A percentile compares a stretch with the other conserved stretches of the same genome.
Evolutionary conservation across 108 stramenopile species (phyloP).

Genomic region (Nannochloropsis gaditana): DNA sequence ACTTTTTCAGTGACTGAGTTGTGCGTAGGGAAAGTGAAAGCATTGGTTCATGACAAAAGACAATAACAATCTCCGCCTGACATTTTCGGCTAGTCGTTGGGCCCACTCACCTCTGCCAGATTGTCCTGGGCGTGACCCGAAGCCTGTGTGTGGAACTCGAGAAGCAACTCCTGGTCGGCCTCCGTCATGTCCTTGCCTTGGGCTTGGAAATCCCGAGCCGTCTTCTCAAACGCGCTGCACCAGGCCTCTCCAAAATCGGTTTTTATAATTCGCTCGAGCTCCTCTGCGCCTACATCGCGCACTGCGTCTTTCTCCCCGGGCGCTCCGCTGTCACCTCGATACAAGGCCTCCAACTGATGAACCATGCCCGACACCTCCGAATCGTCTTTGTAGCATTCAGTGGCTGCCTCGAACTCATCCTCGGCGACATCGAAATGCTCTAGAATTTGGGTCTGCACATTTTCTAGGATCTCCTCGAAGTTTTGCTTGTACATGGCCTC

Average conservation of each 20-base stretch:
- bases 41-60: too few species aligned
- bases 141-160: background rate
- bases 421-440: background rate
- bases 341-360: background rate
- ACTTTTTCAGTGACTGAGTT: background rate
- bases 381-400: background rate
- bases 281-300: background rate
- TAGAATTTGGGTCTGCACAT: background rate
- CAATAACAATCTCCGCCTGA: too few species aligned
- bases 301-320: background rate
- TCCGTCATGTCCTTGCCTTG: background rate
- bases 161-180: background rate
- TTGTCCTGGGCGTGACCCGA: background rate
- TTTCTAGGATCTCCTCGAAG: background rate
- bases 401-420: conserved; percentile 2
- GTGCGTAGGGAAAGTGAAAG: too few species aligned
- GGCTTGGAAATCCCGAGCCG: background rate
- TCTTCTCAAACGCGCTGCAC: conserved; percentile 12
- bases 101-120: background rate
- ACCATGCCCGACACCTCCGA: background rate
- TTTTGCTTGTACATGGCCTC: conserved; percentile 4
- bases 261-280: background rate
- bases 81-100: too few species aligned
- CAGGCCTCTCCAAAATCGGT: background rate
- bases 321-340: background rate